These are phyloP conservation scores for Plasmodium gallinaceum DNA, from an alignment of 169 alveolate genomes.

Conservation along the genomic window DNA sequence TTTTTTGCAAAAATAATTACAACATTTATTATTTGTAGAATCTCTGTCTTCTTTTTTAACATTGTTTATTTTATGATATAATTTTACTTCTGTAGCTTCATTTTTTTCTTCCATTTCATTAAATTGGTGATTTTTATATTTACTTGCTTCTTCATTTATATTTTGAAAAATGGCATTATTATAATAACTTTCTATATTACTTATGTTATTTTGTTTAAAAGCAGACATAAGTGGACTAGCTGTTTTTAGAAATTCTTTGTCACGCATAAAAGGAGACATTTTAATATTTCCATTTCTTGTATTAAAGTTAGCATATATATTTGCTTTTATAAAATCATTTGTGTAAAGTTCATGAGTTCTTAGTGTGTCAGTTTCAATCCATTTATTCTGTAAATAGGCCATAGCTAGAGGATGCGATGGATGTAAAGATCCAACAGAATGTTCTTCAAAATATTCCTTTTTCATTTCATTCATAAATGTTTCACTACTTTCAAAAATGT, in stretches of 20 bases:
- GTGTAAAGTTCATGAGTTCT: constrained; percentile 82
- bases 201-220: constrained; percentile 33
- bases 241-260: constrained; percentile 30
- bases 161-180: constrained; percentile 31
- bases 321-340: constrained; percentile 76
- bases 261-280: constrained; percentile 19
- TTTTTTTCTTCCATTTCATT: not conserved
- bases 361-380: constrained; percentile 82
- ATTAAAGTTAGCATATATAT: constrained; percentile 32
- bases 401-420: constrained; percentile 82
- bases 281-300: constrained; percentile 21
- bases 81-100: not conserved
- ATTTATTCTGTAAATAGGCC: constrained; percentile 82
- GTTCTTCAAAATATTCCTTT: constrained; percentile 33
- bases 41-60: not conserved
- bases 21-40: constrained; percentile 24
- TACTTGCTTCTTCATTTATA: constrained; percentile 18
- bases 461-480: constrained; percentile 47
- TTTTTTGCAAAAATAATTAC: constrained; percentile 33
- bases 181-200: constrained; percentile 44
- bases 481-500: constrained; percentile 33
- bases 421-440: constrained; percentile 46
- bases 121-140: not conserved
- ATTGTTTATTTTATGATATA: not conserved
- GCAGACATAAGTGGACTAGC: constrained; percentile 48